Evolutionary conservation across 2,329 filamentous ascomycete species (phyloP).

Genomic region (Neurospora sp.): DNA sequence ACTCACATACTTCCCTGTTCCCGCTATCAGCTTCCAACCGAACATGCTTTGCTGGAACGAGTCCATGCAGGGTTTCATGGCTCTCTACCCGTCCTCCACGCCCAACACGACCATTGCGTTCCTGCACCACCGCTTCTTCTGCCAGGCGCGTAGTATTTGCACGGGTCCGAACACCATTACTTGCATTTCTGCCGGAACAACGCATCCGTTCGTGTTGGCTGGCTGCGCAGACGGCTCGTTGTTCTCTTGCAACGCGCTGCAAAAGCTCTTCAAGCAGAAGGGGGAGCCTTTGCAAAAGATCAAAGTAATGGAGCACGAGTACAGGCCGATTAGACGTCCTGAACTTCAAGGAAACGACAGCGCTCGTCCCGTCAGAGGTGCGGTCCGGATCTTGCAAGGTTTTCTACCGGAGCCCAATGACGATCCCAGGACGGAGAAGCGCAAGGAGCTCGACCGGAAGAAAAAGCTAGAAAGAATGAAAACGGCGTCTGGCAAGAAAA

Average conservation of each 20-base stretch:
- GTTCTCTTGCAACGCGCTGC: slow-evolving; percentile 36
- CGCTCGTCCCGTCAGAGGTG: slow-evolving; percentile 29
- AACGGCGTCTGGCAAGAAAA: slow-evolving; percentile 12
- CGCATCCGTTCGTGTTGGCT: slow-evolving; percentile 43
- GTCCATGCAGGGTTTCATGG: slow-evolving; percentile 44
- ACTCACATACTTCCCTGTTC: slow-evolving; percentile 40
- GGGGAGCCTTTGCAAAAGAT: slow-evolving; percentile 29
- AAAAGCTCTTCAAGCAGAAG: slow-evolving; percentile 32
- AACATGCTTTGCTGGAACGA: slow-evolving; percentile 45
- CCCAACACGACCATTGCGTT: slow-evolving; percentile 44
- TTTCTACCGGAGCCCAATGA: slow-evolving; percentile 40
- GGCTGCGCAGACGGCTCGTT: slow-evolving; percentile 45
- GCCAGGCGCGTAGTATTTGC: slow-evolving; percentile 41
- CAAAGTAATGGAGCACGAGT: slow-evolving; percentile 45
- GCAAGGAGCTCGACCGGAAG: slow-evolving; percentile 24
- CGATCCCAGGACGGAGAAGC: slow-evolving; percentile 31
- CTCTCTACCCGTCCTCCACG: slow-evolving; percentile 41
- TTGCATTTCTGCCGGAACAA: slow-evolving; percentile 37
- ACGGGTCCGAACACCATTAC: slow-evolving; percentile 40
- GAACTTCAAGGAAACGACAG: slow-evolving; percentile 2
- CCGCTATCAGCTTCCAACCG: slow-evolving; percentile 41
- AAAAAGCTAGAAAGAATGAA: slow-evolving; percentile 26
- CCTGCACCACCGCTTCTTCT: slow-evolving; percentile 41
- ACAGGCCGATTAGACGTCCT: slow-evolving; percentile 20
- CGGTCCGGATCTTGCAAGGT: slow-evolving; percentile 40